Percentiles rank a stretch among this genome's conserved stretches.
Evolutionary conservation across 1,284 basidiomycete genomes (phyloP).

Genomic region (Ganoderma boninense): DNA sequence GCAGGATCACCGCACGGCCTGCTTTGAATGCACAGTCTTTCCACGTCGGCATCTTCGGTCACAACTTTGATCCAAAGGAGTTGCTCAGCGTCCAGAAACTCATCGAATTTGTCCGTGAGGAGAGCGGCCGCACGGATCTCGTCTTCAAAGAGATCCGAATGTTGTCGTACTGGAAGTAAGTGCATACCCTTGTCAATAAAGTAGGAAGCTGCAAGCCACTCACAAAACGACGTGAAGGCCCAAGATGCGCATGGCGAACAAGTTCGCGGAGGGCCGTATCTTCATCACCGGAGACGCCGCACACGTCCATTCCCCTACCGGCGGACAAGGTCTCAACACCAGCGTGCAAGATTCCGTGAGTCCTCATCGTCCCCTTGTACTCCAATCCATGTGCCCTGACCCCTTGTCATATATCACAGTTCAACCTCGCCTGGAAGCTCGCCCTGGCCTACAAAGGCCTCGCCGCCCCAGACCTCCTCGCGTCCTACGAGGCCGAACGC

Average conservation of each 20-base stretch:
- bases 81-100: slow-evolving; percentile 20
- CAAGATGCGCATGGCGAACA: slow-evolving; percentile 48
- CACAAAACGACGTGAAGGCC: slow-evolving; percentile 35
- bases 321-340: slow-evolving; percentile 42
- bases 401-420: slow-evolving; percentile 16
- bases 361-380: neutral
- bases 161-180: slow-evolving; percentile 27
- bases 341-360: slow-evolving; percentile 38
- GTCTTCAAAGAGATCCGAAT: slow-evolving; percentile 17
- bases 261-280: slow-evolving; percentile 44
- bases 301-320: slow-evolving; percentile 43
- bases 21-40: neutral
- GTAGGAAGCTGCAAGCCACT: no score
- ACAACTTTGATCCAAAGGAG: slow-evolving; percentile 21
- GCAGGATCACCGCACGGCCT: slow-evolving; percentile 21
- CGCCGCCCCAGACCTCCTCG: slow-evolving; percentile 34
- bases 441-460: slow-evolving; percentile 39
- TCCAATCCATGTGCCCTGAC: neutral
- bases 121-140: slow-evolving; percentile 18
- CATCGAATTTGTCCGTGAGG: slow-evolving; percentile 16
- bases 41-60: slow-evolving; percentile 21
- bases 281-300: slow-evolving; percentile 47
- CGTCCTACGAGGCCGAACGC: slow-evolving; percentile 39
- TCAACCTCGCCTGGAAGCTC: slow-evolving; percentile 46
- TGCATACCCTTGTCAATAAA: neutral